Evolutionary conservation across 768 basidiomycete genomes (phyloP), one percentile per base, ranked within the genome.

Genomic region (Auricularia auricula-judae): DNA sequence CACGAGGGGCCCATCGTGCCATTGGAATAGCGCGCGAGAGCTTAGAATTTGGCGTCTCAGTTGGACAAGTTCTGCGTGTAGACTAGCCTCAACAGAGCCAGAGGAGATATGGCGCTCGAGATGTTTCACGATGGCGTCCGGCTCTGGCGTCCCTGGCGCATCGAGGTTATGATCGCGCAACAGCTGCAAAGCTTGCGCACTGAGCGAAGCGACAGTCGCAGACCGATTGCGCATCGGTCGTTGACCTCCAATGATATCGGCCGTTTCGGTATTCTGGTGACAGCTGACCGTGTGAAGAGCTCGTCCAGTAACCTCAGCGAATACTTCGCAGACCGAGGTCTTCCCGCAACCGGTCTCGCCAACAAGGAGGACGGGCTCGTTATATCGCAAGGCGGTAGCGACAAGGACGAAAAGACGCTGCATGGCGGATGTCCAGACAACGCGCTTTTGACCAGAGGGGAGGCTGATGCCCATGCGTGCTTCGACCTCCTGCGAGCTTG

Each of bases 291-390:
- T 80, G 68, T 87, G 78, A 34, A 99, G 78, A 42, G 73, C 76
- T 70, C 84, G 85, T 33, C 75, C 74, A 29, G 82, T 75, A 1
- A 85, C 84, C 54, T 86, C 81, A 0, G 97, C 89, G 68, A 89
- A 88, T 3, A 93, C 77, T 71, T 98, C 93, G 71, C 96, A 98
- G 47, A 98, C 88, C 1, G 96, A 97, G 0, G 97, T 99, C 76
- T 99, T 99, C 16, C 97, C 97, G 3, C 89, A 91, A 14, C 97
- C 97, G 0, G 97, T 98, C 74, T 98, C 96, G 0, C 97, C 97
- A 11, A 99, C 96, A 35, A 99, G 82, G 21, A 98, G 80, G 54
- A 98, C 87, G 0, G 97, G 97, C 72, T 99, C 97, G 70, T 97
- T 89, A 76, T 88, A 91, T 58, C 83, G 84, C 61, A 98, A 75